Evolutionary conservation across 805 yeast genomes (phyloP), one percentile per base, ranked within the genome.

Genomic region (Sungouiozyma intestinalis): DNA sequence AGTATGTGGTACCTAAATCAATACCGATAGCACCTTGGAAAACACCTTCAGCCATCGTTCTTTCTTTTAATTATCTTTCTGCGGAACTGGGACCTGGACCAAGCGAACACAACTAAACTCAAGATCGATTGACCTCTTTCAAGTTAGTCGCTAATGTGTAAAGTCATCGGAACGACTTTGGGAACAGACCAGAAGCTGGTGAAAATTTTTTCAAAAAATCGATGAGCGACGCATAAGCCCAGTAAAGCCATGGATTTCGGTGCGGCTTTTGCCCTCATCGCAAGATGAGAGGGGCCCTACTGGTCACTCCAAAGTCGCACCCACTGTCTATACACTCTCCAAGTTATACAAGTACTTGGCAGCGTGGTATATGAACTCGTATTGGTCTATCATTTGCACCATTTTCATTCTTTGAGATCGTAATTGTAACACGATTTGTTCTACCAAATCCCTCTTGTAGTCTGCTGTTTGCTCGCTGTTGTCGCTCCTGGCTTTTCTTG

Each of bases 1-100:
- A 79, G 69, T 73, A 73, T 35, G 86, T 80, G 61, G 94, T 85
- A 79, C 94, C 94, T 72, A 85, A 76, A 77, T 88, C 97, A 81
- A 90, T 90, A 82, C 98, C 98, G 68, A 86, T 84, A 72, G 92
- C 92, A 83, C 97, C 97, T 80, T 88, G 92, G 82, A 84, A 87
- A 76, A 87, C 92, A 82, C 95, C 95, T 79, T 87, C 96, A 81
- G 88, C 85, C 88, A 81, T 81, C 71, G 33, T 47, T 33, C 29
- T 24, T 24, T 6, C 11, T 24, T 24, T 11, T 24, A 24, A 24
- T 7, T 6, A 24, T 24, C 11, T 24, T 7, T 11, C 29, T 24
- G 11, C 9, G 29, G 6, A 11, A 24, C 29, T 24, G 11, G 6
- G 29, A 24, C 29, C 6, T 7, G 29, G 6, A 24, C 6, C 11